Conservation (phyloP, 176 grass and related monocot species). For the Oryza longistaminata region DNA sequence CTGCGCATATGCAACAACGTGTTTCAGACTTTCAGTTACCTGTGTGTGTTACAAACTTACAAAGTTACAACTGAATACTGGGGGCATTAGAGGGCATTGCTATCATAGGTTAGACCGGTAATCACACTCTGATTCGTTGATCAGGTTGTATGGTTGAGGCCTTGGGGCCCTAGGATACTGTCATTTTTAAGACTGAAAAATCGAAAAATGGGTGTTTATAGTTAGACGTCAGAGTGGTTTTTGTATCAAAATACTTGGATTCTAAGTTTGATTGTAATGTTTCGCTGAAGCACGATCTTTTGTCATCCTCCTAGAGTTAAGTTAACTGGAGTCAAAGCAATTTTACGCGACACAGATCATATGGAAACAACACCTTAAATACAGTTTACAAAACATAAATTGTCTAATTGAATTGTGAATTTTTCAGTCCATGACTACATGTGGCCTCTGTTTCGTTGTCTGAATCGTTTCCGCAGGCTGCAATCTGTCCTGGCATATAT, state of each 20-base stretch:
- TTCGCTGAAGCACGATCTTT: background rate
- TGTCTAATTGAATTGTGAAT: background rate
- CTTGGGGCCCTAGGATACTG: too few relatives aligned
- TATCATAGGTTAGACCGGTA: too few relatives aligned
- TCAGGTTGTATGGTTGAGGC: background rate
- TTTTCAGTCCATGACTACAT: background rate
- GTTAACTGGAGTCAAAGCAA: background rate
- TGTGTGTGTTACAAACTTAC: too few relatives aligned
- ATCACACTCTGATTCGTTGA: too few relatives aligned
- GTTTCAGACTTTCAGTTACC: too few relatives aligned
- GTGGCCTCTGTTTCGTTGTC: background rate
- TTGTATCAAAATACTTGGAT: background rate
- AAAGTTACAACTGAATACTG: background rate
- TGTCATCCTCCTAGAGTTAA: too few relatives aligned
- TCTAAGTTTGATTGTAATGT: background rate
- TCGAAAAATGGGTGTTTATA: background rate
- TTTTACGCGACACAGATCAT: background rate
- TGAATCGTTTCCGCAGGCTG: background rate
- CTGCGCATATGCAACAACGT: conserved; percentile 33
- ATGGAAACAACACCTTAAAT: background rate
- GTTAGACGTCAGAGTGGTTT: background rate
- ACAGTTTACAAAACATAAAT: background rate
- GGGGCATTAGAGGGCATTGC: too few relatives aligned
- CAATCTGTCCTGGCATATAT: background rate
- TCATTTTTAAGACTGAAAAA: background rate